Percentiles rank a stretch among this genome's conserved stretches.
phyloP scores from a whole-genome alignment of 768 basidiomycete species.

The Crucibulum laeve region DNA sequence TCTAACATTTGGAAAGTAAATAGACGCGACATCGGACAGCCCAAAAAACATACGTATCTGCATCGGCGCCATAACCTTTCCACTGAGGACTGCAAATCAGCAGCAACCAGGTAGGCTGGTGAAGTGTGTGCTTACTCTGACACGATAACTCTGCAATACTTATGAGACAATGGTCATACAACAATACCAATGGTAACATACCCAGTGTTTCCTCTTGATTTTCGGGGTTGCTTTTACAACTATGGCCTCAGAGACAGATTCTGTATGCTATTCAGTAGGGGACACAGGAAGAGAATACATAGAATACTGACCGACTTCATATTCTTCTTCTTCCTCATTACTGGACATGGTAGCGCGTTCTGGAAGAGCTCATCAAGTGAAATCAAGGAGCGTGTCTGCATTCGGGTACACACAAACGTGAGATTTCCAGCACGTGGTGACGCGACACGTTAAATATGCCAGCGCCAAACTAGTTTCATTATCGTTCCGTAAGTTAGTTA shows the following conservation, averaged over 20 bases:
- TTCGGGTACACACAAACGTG: too few relatives aligned
- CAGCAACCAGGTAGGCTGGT: background rate
- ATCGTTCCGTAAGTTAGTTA: too few relatives aligned
- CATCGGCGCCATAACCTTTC: slow-evolving; percentile 51
- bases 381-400: too few relatives aligned
- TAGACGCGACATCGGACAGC: background rate
- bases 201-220: slow-evolving; percentile 48
- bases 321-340: slow-evolving; percentile 44
- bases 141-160: slow-evolving; percentile 45
- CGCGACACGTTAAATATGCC: too few relatives aligned
- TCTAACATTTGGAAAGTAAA: slow-evolving; percentile 24
- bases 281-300: background rate
- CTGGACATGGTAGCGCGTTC: too few relatives aligned
- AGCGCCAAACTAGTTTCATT: too few relatives aligned
- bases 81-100: slow-evolving; percentile 34
- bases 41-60: slow-evolving; percentile 49
- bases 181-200: slow-evolving; percentile 20
- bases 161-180: slow-evolving; percentile 6
- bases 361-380: too few relatives aligned
- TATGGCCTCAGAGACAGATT: slow-evolving; percentile 49
- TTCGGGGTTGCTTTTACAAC: slow-evolving; percentile 37
- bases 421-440: too few relatives aligned
- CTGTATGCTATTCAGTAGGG: slow-evolving; percentile 23
- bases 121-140: slow-evolving; percentile 40
- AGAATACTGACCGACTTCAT: slow-evolving; percentile 59